Evolutionary conservation across 179 eudicot genomes (phyloP).

Genomic region (Gypsophila paniculata): DNA sequence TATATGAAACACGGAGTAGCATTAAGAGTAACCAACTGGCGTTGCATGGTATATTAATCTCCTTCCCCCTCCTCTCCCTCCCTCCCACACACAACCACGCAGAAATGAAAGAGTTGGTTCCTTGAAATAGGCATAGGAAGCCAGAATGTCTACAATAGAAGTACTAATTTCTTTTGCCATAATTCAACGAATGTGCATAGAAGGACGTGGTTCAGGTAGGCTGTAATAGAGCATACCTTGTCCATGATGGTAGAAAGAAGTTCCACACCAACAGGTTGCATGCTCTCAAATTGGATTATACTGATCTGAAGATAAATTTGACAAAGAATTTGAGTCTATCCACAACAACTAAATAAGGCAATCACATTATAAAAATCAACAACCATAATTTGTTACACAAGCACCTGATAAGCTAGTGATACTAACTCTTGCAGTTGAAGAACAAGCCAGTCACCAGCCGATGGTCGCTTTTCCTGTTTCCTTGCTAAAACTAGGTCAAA

Average conservation of each 20-base stretch:
- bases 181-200: background rate
- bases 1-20: background rate
- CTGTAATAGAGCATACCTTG: conserved; percentile 48
- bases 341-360: conserved; percentile 19
- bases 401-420: conserved; percentile 97
- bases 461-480: conserved; percentile 39
- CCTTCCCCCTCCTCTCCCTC: background rate
- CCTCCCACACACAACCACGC: background rate
- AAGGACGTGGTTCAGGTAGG: background rate
- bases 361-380: conserved; percentile 14
- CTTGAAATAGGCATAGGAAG: background rate
- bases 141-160: background rate
- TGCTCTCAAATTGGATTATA: conserved; percentile 91
- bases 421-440: conserved; percentile 87
- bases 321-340: conserved; percentile 18
- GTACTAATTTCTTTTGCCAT: background rate
- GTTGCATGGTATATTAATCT: background rate
- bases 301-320: conserved; percentile 57
- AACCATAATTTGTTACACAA: conserved; percentile 14
- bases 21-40: conserved; percentile 3
- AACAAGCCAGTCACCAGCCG: conserved; percentile 78
- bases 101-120: conserved; percentile 5
- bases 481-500: conserved; percentile 85
- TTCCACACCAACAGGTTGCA: conserved; percentile 86
- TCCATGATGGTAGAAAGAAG: conserved; percentile 84